Evolutionary conservation across 2,329 filamentous ascomycete species (phyloP), one percentile per base, ranked within the genome.

Genomic region (Helotiales sp.): DNA sequence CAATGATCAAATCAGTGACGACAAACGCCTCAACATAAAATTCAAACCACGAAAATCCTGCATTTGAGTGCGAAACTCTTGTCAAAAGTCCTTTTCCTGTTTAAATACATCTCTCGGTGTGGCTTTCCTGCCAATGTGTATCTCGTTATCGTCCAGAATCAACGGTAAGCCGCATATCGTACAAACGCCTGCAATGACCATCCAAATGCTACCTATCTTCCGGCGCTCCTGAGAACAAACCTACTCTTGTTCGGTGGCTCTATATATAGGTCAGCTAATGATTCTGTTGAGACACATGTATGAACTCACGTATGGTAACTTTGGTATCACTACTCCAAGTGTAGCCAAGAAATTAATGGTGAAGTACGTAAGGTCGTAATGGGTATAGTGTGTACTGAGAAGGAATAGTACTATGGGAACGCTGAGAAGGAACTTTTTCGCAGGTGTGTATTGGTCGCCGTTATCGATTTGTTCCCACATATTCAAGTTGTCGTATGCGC

Each of bases 391-490:
- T 24, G 95, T 99, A 82, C 93, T 98, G 69, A 98, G 81, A 55
- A 99, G 83, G 75, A 99, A 99, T 63, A 99, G 83, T 63, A 93
- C 83, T 69, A 99, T 96, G 36, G 95, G 95, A 31, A 98, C 93
- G 70, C 89, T 91, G 68, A 98, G 86, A 59, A 99, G 81, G 71
- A 99, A 99, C 76, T 99, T 99, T 82, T 99, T 99, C 65, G 95
- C 91, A 3, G 95, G 95, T 0, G 95, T 99, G 79, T 98, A 99
- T 75, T 99, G 95, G 68, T 95, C 95, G 47, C 95, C 95, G 70
- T 98, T 96, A 79, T 99, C 95, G 74, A 99, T 99, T 78, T 99
- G 95, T 79, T 99, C 95, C 95, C 95, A 99, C 95, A 99, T 98
- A 79, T 98, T 99, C 71, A 99, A 83, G 75, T 99, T 98, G 81